Base-by-base conservation (phyloP, 1,284 basidiomycete species). In the Malassezia japonica region DNA sequence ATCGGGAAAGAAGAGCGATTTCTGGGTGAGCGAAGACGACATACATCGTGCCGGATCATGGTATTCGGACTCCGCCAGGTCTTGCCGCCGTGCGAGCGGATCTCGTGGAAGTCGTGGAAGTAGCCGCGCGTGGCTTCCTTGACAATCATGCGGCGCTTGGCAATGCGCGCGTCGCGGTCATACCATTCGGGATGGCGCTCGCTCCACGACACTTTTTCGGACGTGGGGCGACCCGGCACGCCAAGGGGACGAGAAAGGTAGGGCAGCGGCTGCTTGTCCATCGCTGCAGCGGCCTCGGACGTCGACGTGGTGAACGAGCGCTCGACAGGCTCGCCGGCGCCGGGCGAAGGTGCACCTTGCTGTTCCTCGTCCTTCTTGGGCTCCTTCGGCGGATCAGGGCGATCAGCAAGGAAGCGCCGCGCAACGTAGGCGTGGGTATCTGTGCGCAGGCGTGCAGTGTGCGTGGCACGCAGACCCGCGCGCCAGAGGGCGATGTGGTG, bases 1-100 rank as follows among this genome's bases (percentile, higher is more conserved):
- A 62, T 92, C 82, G 1, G 92, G 92, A 50, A 96, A 85, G 75
- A 87, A 96, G 1, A 88, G 76, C 7, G 92, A 50, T 20, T 67
- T 59, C 65, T 68, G 47, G 8, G 25, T 21, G 8, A 23, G 41
- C 33, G n/a, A 15, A 40, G 46, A 7, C 6, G 4, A 56, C 56
- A 23, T 25, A 58, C 58, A 13, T 70, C 67, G n/a, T 59, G 38
- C 9, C 56, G 55, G 62, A 96, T 89, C 57, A 95, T 78, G 10
- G 87, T 86, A 21, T 79, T 81, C 0, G 91, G 91, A 12, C 87
- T 89, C 48, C 91, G 81, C 90, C 89, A 98, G 9, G 86, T 85
- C 77, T 98, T 98, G 18, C 92, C 92, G 7, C 89, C 90, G 62
- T 88, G 81, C 34, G 80, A 80, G 46, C 83, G 78, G 15, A 87